These are phyloP conservation scores for Podospora didyma DNA, from an alignment of 495 filamentous ascomycete species.

Conservation along the genomic window DNA sequence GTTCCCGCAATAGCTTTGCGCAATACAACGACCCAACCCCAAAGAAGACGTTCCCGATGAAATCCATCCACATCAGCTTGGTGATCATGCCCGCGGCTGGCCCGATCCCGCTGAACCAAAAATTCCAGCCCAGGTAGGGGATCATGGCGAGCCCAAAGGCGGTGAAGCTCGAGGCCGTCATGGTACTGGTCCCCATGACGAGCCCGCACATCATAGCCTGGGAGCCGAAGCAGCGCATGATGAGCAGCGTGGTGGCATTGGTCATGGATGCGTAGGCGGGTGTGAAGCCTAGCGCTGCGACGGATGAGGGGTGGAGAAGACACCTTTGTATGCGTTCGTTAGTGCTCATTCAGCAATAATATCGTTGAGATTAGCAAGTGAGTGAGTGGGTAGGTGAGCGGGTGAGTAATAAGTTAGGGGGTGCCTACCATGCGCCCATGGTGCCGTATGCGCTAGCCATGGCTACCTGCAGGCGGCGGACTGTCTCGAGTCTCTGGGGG, in stretches of 20 bases:
- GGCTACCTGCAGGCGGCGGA: slow-evolving; percentile 20
- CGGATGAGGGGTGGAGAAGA: slow-evolving; percentile 23
- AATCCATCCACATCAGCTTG: slow-evolving; percentile 22
- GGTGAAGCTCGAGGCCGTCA: slow-evolving; percentile 20
- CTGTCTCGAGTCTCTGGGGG: slow-evolving; percentile 19
- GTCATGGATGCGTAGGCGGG: slow-evolving; percentile 15
- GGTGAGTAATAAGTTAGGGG: neutral
- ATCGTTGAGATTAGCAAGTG: too few relatives aligned
- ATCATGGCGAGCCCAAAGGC: slow-evolving; percentile 26
- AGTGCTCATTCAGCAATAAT: too few relatives aligned
- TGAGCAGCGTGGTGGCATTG: slow-evolving; percentile 19
- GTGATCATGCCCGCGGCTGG: slow-evolving; percentile 20
- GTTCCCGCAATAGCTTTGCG: slow-evolving; percentile 19
- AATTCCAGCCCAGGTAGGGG: slow-evolving; percentile 24
- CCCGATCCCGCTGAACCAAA: slow-evolving; percentile 22
- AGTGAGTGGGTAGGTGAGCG: neutral
- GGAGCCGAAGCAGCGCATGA: slow-evolving; percentile 25
- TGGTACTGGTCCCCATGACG: slow-evolving; percentile 19
- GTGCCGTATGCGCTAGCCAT: slow-evolving; percentile 18
- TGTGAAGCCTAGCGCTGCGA: slow-evolving; percentile 19
- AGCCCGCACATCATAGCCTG: slow-evolving; percentile 29
- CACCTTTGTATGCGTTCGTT: slow-evolving; percentile 10
- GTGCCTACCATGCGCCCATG: slow-evolving; percentile 20
- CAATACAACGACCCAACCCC: slow-evolving; percentile 15
- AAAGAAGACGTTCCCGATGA: slow-evolving; percentile 23